Percentiles rank a stretch among this genome's conserved stretches.
Conservation (phyloP, 768 basidiomycete genomes). For the Mycena rebaudengoi region DNA sequence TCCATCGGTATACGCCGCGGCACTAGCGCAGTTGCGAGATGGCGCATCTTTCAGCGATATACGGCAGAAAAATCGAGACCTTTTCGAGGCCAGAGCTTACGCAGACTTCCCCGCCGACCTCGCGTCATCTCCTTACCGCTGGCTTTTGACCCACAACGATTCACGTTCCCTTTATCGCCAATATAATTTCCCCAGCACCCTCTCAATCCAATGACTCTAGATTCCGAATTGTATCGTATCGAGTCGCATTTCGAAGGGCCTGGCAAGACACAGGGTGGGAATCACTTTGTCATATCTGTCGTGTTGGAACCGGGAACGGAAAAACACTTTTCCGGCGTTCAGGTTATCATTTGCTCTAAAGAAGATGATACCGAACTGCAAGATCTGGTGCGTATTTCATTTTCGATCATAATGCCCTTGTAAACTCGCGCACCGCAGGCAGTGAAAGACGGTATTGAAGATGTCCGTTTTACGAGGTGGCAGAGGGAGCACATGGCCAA, state of each 20-base stretch:
- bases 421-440: background rate
- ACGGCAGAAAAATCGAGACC: too few species aligned
- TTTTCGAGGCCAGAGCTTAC: too few species aligned
- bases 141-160: too few species aligned
- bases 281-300: background rate
- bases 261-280: background rate
- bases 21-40: too few species aligned
- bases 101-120: too few species aligned
- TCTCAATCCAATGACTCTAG: constrained; percentile 1
- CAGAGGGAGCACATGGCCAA: background rate
- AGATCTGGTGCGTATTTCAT: constrained; percentile 1
- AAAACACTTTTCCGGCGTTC: constrained; percentile 8
- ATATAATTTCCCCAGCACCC: background rate
- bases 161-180: too few species aligned
- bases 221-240: background rate
- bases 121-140: too few species aligned
- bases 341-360: constrained; percentile 1
- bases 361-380: constrained; percentile 2
- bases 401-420: background rate
- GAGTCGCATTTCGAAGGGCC: constrained; percentile 13
- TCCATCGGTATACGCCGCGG: too few species aligned
- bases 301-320: constrained; percentile 4
- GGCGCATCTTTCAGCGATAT: too few species aligned
- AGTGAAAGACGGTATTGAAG: background rate
- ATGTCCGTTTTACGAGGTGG: background rate